Evolutionary conservation across 2,329 filamentous ascomycete species (phyloP).

Genomic region (Fusarium sp.): DNA sequence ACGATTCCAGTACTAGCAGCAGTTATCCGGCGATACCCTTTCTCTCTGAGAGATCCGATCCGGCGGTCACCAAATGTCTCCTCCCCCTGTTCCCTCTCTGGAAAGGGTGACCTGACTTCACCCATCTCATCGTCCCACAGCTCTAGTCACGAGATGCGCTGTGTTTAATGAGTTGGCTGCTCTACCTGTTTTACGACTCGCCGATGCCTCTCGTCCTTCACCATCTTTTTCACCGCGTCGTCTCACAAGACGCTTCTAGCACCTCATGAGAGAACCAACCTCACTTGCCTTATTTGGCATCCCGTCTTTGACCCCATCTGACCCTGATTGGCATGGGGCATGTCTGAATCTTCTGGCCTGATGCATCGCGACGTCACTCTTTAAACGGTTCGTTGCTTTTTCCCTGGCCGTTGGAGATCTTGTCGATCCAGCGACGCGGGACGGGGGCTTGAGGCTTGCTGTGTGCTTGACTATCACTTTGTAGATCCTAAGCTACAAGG

Average conservation of each 20-base stretch:
- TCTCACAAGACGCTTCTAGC: conserved; percentile 5
- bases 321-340: not conserved
- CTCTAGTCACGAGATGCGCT: conserved; percentile 27
- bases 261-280: not conserved
- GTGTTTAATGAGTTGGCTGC: conserved; percentile 14
- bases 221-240: conserved; percentile 8
- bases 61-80: not conserved
- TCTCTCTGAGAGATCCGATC: not conserved
- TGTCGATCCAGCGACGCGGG: conserved; percentile 23
- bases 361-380: conserved; percentile 24
- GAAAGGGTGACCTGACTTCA: conserved; percentile 32
- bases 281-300: conserved; percentile 3
- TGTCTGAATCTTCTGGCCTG: not conserved
- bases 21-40: conserved; percentile 6
- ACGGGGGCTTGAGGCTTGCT: conserved; percentile 16
- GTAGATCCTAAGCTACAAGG: conserved; percentile 1
- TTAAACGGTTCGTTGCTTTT: conserved; percentile 16
- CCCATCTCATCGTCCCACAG: conserved; percentile 31
- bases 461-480: conserved; percentile 5
- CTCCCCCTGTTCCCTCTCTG: conserved; percentile 4
- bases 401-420: conserved; percentile 30
- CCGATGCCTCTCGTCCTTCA: conserved; percentile 15
- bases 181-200: conserved; percentile 8
- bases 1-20: conserved; percentile 13
- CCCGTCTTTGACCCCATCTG: not conserved